Base-by-base conservation (phyloP, 768 basidiomycete genomes). In the Russula compacta region DNA sequence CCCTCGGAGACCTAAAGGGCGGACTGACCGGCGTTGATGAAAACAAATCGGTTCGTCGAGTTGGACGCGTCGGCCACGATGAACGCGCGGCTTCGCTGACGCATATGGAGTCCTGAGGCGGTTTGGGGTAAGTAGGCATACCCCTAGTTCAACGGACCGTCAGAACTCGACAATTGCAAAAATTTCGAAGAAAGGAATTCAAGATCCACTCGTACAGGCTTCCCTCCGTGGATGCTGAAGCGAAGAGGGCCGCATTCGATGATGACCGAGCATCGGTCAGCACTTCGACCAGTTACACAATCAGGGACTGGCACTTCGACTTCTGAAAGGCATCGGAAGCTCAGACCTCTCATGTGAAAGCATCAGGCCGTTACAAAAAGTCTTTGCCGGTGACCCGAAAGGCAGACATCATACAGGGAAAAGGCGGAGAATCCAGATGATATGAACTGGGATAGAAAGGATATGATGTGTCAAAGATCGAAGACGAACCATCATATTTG, bases 51-150 rank as follows among this genome's bases (percentile, higher is more conserved):
- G 65, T 86, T 81, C 40, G 78, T 71, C 3, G 85, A 72, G 33
- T 76, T 71, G 48, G 79, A 67, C 29, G 81, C 72, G 56, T 87
- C 85, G 44, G 85, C 87, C 17, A 91, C 72, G 61, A 91, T 86
- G 68, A 83, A 91, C 0, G 86, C 87, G 19, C 89, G 84, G 67
- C 83, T 85, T 56, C 85, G 81, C 70, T 90, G 83, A 15, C 89
- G 79, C 86, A 89, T 84, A 70, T 91, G 88, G 58, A 90, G 73
- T 8, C 89, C 88, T 0, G 82, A 85, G 68, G 85, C 86, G 2
- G 81, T 83, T 70, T 92, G 89, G 0, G 75, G 68, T 8, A 84
- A 67, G 2, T 73, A 77, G 4, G 86, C 87, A 70, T 89, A 90
- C 8, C 89, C 87, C 84, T 86, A 58, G 32, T 48, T 36, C 53